Percentiles rank a stretch among this genome's conserved stretches.
phyloP scores from a whole-genome alignment of 192 early-diverging fungal genomes.

The Gigaspora rosea region DNA sequence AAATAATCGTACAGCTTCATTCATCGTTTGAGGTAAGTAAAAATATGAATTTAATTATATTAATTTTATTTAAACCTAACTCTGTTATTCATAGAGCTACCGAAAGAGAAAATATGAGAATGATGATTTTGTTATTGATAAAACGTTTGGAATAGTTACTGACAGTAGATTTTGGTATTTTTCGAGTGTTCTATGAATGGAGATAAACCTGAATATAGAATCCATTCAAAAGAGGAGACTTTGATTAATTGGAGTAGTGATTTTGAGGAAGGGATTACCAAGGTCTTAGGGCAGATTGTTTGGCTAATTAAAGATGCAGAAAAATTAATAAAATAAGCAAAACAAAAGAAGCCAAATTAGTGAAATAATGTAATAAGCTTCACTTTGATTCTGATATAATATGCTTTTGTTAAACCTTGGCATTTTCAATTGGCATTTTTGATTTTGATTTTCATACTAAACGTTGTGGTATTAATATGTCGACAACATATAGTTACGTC shows the following conservation, averaged over 20 bases:
- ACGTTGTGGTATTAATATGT: no score
- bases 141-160: not conserved
- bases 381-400: no score
- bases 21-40: not conserved
- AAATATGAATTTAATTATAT: slow-evolving; percentile 1
- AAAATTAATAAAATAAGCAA: not conserved
- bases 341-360: slow-evolving; percentile 1
- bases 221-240: not conserved
- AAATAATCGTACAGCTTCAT: not conserved
- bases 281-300: not conserved
- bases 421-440: no score
- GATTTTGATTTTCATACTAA: no score
- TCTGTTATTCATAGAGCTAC: not conserved
- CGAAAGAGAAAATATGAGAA: not conserved
- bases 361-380: not conserved
- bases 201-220: not conserved
- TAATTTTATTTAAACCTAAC: not conserved
- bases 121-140: not conserved
- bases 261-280: not conserved
- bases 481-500: no score
- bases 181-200: not conserved
- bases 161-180: not conserved
- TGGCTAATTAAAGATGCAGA: not conserved
- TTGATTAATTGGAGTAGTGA: not conserved
- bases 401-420: no score